Evolutionary conservation across 257 asterid genomes (phyloP), one percentile per base, ranked within the genome.

Genomic region (Agastache rugosa): DNA sequence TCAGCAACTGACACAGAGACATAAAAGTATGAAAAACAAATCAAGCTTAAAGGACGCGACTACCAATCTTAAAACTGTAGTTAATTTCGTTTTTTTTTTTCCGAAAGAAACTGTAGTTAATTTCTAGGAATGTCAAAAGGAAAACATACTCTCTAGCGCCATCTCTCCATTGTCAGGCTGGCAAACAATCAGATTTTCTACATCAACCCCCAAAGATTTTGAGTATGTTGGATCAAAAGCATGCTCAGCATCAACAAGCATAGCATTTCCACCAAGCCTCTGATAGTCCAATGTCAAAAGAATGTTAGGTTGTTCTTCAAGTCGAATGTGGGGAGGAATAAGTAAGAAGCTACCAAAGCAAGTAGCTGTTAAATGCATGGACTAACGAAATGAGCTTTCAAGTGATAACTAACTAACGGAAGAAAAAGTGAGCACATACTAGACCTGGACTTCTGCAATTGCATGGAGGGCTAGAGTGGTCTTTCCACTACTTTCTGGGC

Each of bases 91-190:
- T n/a, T n/a, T n/a, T n/a, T n/a, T n/a, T n/a, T n/a, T n/a, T n/a
- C n/a, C n/a, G n/a, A n/a, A n/a, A n/a, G n/a, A 45, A 50, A 22
- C 0, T 39, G 64, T 45, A 37, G 16, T 39, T 23, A 45, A 62
- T 25, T 42, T 70, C 41, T 55, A 31, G 58, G 73, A 77, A 84
- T 69, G 41, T 67, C 42, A 45, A 74, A 56, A 71, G 67, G 82
- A 34, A 17, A 70, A 67, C 31, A 84, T 89, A 95, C 99, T 92
- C 83, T 95, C 99, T 50, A 95, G 87, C 17, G 99, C 99, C 99
- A 95, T 95, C 84, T 95, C 99, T 80, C 99, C 99, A 71, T 91
- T 95, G 83, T 95, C 98, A 77, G 99, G 99, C 83, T 92, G 99
- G 86, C 99, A 95, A 75, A 95, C 99, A 62, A 95, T 92, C 89